Percentiles rank a stretch among this genome's conserved stretches.
phyloP scores from a whole-genome alignment of 805 yeast genomes.

The Ogataea philodendri region DNA sequence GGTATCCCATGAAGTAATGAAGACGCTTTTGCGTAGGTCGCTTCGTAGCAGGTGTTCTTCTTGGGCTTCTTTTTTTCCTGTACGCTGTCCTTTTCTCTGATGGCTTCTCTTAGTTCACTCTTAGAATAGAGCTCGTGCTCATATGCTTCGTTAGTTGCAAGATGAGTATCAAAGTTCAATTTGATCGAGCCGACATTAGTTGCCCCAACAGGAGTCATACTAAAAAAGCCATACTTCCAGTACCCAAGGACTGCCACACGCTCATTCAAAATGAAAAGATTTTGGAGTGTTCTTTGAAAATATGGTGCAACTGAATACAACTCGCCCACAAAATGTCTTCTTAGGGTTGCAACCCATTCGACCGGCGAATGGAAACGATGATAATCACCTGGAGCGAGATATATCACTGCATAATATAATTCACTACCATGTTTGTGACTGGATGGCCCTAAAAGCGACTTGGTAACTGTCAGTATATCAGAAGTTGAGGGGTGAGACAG shows the following conservation, averaged over 20 bases:
- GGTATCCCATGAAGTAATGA: constrained; percentile 82
- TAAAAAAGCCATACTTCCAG: constrained; percentile 96
- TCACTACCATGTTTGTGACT: constrained; percentile 45
- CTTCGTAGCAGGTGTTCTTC: constrained; percentile 88
- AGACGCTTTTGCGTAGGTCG: constrained; percentile 82
- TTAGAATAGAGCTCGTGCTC: constrained; percentile 43
- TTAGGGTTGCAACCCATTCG: constrained; percentile 89
- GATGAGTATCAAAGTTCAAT: constrained; percentile 85
- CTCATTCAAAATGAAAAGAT: constrained; percentile 88
- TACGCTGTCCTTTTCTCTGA: constrained; percentile 4
- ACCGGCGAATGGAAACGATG: constrained; percentile 96
- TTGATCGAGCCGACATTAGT: constrained; percentile 96
- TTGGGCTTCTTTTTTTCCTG: constrained; percentile 41
- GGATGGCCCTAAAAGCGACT: constrained; percentile 5
- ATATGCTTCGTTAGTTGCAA: constrained; percentile 75
- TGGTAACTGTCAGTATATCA: constrained; percentile 24
- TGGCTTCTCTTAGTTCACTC: constrained; percentile 16
- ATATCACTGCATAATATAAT: constrained; percentile 85
- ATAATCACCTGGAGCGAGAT: constrained; percentile 97
- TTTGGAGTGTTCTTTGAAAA: constrained; percentile 83
- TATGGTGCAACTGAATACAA: constrained; percentile 94
- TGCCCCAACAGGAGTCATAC: constrained; percentile 99
- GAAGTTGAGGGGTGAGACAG: constrained; percentile 31
- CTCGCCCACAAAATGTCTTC: constrained; percentile 96
- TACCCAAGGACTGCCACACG: constrained; percentile 92